These are phyloP conservation scores for Ophiostoma sp. DNA, from an alignment of 2,329 filamentous ascomycete species.

Conservation along the genomic window DNA sequence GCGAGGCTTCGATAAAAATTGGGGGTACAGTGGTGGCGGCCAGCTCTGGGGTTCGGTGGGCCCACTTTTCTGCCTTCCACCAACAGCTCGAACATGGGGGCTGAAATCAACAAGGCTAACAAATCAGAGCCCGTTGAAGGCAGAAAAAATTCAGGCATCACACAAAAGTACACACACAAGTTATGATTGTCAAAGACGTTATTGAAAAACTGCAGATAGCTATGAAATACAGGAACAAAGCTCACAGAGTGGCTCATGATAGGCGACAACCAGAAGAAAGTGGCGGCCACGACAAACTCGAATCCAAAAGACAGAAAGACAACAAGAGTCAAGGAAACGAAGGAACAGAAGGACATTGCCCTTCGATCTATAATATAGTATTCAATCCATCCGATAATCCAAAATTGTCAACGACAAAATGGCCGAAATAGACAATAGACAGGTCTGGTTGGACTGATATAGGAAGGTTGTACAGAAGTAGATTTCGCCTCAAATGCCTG, in stretches of 20 bases:
- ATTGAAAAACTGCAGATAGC: neutral
- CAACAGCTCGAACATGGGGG: neutral
- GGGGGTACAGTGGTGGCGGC: constrained; percentile 1
- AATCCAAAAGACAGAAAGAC: neutral
- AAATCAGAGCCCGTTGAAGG: neutral
- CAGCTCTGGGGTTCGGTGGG: neutral
- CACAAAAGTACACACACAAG: neutral
- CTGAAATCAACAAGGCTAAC: neutral
- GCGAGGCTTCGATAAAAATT: constrained; percentile 15
- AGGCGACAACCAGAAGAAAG: too few species aligned
- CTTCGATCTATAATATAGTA: constrained; percentile 14
- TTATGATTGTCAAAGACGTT: neutral
- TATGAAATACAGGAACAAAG: neutral
- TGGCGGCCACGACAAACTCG: too few species aligned
- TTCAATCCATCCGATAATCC: neutral
- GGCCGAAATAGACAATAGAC: neutral
- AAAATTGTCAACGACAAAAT: neutral
- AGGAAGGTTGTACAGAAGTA: neutral
- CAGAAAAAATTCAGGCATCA: neutral
- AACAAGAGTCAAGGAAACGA: neutral
- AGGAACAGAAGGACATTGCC: neutral
- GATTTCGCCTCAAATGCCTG: constrained; percentile 4
- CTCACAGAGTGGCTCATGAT: neutral
- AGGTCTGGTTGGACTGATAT: neutral
- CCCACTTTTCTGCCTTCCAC: constrained; percentile 9